Evolutionary conservation across 2,329 filamentous ascomycete species (phyloP), one percentile per base, ranked within the genome.

Genomic region (Knufia petricola): DNA sequence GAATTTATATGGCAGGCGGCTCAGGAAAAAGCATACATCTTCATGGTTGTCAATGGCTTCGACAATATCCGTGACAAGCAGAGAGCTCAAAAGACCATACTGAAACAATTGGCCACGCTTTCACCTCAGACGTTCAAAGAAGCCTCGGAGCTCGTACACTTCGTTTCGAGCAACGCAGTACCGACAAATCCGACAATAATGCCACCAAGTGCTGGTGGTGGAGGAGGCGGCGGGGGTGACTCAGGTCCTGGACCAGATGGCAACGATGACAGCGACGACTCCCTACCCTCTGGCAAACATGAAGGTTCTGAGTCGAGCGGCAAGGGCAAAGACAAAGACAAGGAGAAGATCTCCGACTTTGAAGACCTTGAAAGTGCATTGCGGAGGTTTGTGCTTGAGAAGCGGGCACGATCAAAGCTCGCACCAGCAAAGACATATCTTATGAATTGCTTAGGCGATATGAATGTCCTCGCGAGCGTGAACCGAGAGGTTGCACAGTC

Each of bases 41-140:
- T 98, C 66, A 94, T 98, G 66, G 92, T 98, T 12, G 92, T 98
- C 57, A 98, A 98, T 63, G 89, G 90, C 15, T 98, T 88, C 60
- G 92, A 98, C 66, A 84, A 85, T 52, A 96, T 98, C 59, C 78
- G 84, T 55, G 89, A 96, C 66, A 92, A 95, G 70, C 76, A 87
- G 51, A 77, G 90, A 51, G 96, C 90, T 64, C 79, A 95, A 64
- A 87, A 92, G 62, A 85, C 87, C 79, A 92, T 98, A 43, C 66
- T 98, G 51, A 88, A 95, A 59, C 90, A 96, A 66, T 82, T 98
- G 13, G 74, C 78, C 42, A 80, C 81, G 21, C 74, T 98, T n/a
- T 96, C 90, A 61, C 92, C 90, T 2, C 82, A 84, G 45, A 98
- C 92, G 0, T 85, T 82, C 73, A 96, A 96, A 63, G 92, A 98